These are phyloP conservation scores for Penicillium sclerotigenum DNA, from an alignment of 2,329 filamentous ascomycete species.

Conservation along the genomic window DNA sequence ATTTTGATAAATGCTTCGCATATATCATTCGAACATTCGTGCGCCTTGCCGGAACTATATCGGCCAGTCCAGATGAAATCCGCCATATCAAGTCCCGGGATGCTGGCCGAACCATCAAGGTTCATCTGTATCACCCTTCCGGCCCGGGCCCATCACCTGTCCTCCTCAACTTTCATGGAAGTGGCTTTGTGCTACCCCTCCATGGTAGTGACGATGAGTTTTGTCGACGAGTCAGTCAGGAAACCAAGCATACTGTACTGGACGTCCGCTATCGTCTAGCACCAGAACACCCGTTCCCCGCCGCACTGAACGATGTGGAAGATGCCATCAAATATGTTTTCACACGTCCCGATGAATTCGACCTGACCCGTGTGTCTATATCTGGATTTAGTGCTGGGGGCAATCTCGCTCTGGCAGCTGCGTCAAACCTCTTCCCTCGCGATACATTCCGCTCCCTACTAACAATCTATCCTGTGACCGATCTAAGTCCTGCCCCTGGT, in stretches of 20 bases:
- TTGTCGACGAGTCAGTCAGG: slow-evolving; percentile 25
- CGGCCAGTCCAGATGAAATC: slow-evolving; percentile 25
- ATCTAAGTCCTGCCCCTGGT: slow-evolving; percentile 20
- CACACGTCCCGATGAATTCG: slow-evolving; percentile 34
- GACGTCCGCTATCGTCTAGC: slow-evolving; percentile 42
- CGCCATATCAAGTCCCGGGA: slow-evolving; percentile 33
- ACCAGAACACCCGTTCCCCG: slow-evolving; percentile 43
- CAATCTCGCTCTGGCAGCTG: slow-evolving; percentile 39
- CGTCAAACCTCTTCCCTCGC: slow-evolving; percentile 28
- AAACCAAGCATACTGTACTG: slow-evolving; percentile 34
- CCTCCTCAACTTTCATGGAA: slow-evolving; percentile 36
- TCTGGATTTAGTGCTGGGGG: slow-evolving; percentile 47
- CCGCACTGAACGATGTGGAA: slow-evolving; percentile 41
- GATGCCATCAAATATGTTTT: slow-evolving; percentile 39
- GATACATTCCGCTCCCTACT: slow-evolving; percentile 34
- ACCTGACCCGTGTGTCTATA: slow-evolving; percentile 33
- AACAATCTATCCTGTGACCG: slow-evolving; percentile 33
- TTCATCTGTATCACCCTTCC: slow-evolving; percentile 29
- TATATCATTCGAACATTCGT: slow-evolving; percentile 17
- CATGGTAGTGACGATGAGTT: slow-evolving; percentile 35
- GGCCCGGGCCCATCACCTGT: slow-evolving; percentile 25
- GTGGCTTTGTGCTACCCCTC: slow-evolving; percentile 33
- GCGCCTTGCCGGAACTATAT: not conserved
- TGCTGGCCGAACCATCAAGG: slow-evolving; percentile 28
- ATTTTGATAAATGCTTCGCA: slow-evolving; percentile 20